These are phyloP conservation scores for Solanum tacnaense DNA, from an alignment of 257 asterid species.

Conservation along the genomic window DNA sequence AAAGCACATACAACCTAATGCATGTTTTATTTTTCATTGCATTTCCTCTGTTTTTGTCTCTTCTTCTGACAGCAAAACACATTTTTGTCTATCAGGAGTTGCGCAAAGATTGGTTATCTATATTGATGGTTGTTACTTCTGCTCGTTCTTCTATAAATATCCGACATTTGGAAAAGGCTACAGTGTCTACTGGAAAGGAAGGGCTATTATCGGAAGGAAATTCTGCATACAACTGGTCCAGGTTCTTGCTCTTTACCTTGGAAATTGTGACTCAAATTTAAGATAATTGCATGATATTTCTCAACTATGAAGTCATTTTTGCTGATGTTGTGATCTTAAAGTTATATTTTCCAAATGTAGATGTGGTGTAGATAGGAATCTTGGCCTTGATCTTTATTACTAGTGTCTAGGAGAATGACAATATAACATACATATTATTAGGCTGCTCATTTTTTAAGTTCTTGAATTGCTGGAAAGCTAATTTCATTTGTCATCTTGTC, in stretches of 20 bases:
- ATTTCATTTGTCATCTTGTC: neutral
- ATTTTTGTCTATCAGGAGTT: slow-evolving; percentile 49
- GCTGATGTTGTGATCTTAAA: neutral
- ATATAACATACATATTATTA: neutral
- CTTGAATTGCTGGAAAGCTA: neutral
- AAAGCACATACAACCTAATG: neutral
- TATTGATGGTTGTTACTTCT: slow-evolving; percentile 95
- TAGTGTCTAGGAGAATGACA: neutral
- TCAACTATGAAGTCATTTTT: neutral
- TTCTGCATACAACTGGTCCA: slow-evolving; percentile 96
- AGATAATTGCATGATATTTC: slow-evolving; percentile 1
- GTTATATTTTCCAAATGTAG: neutral
- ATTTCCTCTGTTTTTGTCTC: neutral
- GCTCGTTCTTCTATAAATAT: slow-evolving; percentile 94
- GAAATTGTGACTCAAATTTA: neutral
- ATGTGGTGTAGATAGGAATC: neutral
- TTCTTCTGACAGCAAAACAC: neutral
- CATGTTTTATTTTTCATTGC: neutral
- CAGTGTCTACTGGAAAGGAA: slow-evolving; percentile 97
- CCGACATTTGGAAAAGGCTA: slow-evolving; percentile 96
- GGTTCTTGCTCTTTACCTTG: slow-evolving; percentile 30
- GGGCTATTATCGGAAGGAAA: slow-evolving; percentile 95
- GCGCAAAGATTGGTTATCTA: slow-evolving; percentile 86
- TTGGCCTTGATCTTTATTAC: neutral
- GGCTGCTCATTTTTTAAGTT: neutral